Percentiles rank a stretch among this genome's conserved stretches.
phyloP scores from a whole-genome alignment of 345 rosid genomes.

The Gossypium arboreum region DNA sequence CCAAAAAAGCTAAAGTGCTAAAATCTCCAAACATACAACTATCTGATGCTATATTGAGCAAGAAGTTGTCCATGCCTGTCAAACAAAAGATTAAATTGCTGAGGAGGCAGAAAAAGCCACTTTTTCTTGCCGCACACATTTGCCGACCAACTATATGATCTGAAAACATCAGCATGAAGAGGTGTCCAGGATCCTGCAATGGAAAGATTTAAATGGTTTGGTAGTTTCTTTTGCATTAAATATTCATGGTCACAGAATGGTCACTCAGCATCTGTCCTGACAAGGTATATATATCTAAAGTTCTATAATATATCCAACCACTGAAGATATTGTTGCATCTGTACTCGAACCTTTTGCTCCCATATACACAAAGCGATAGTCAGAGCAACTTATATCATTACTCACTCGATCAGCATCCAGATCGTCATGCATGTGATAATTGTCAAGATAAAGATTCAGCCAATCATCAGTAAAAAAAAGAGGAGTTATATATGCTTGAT shows the following conservation, averaged over 20 bases:
- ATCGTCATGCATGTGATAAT: slow-evolving; percentile 61
- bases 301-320: slow-evolving; percentile 9
- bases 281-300: slow-evolving; percentile 7
- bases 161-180: slow-evolving; percentile 93
- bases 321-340: slow-evolving; percentile 11
- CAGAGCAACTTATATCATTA: slow-evolving; percentile 75
- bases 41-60: neutral
- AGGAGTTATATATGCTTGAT: slow-evolving; percentile 68
- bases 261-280: neutral
- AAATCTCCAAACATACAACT: neutral
- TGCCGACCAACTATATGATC: slow-evolving; percentile 96
- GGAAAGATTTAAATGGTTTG: slow-evolving; percentile 19
- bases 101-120: slow-evolving; percentile 75
- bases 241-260: slow-evolving; percentile 15
- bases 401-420: slow-evolving; percentile 39
- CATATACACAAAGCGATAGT: slow-evolving; percentile 93
- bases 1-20: neutral
- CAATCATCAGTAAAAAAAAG: slow-evolving; percentile 71
- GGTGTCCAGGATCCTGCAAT: slow-evolving; percentile 93
- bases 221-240: slow-evolving; percentile 15
- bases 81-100: slow-evolving; percentile 64
- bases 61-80: slow-evolving; percentile 53
- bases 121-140: slow-evolving; percentile 84
- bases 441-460: slow-evolving; percentile 82
- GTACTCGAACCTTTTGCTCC: slow-evolving; percentile 78